Evolutionary conservation across 2,329 filamentous ascomycete species (phyloP).

Genomic region (Trichoderma breve): DNA sequence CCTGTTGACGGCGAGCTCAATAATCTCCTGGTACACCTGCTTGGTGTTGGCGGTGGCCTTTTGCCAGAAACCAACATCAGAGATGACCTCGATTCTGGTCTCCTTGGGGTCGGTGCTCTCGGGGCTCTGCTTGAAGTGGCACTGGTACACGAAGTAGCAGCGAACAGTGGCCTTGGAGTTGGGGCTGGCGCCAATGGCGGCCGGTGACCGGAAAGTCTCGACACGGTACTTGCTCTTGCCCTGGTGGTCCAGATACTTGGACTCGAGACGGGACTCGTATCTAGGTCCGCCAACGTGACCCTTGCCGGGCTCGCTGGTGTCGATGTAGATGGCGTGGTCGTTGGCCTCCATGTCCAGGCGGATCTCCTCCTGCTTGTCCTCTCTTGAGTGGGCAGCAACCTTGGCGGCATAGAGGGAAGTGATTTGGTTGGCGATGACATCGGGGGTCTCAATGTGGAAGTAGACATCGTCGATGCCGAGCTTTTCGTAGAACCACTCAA

Average conservation of each 20-base stretch:
- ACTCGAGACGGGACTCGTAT: slow-evolving; percentile 90
- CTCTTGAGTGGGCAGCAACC: slow-evolving; percentile 86
- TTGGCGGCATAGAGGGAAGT: slow-evolving; percentile 96
- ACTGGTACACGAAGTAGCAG: slow-evolving; percentile 99
- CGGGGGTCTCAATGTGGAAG: slow-evolving; percentile 84
- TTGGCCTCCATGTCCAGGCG: slow-evolving; percentile 90
- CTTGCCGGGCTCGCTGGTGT: slow-evolving; percentile 88
- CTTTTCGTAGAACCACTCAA: slow-evolving; percentile 95
- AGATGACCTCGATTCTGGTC: slow-evolving; percentile 86
- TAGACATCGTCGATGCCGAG: slow-evolving; percentile 98
- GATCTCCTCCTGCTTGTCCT: slow-evolving; percentile 93
- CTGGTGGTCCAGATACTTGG: slow-evolving; percentile 87
- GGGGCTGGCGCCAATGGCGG: slow-evolving; percentile 65
- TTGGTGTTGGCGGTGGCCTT: slow-evolving; percentile 97
- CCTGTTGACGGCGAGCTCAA: slow-evolving; percentile 76
- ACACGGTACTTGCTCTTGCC: slow-evolving; percentile 79
- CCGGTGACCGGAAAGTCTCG: slow-evolving; percentile 93
- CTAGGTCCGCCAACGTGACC: slow-evolving; percentile 75
- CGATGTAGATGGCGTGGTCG: slow-evolving; percentile 97
- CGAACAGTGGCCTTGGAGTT: slow-evolving; percentile 79
- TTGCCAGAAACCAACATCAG: slow-evolving; percentile 88
- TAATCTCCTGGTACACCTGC: slow-evolving; percentile 91
- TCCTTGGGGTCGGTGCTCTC: slow-evolving; percentile 72
- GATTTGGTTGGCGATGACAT: slow-evolving; percentile 89
- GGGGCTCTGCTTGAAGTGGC: slow-evolving; percentile 75